Evolutionary conservation across 2,329 filamentous ascomycete genomes (phyloP), one percentile per base, ranked within the genome.

Genomic region (Hymenoscyphus infarciens): DNA sequence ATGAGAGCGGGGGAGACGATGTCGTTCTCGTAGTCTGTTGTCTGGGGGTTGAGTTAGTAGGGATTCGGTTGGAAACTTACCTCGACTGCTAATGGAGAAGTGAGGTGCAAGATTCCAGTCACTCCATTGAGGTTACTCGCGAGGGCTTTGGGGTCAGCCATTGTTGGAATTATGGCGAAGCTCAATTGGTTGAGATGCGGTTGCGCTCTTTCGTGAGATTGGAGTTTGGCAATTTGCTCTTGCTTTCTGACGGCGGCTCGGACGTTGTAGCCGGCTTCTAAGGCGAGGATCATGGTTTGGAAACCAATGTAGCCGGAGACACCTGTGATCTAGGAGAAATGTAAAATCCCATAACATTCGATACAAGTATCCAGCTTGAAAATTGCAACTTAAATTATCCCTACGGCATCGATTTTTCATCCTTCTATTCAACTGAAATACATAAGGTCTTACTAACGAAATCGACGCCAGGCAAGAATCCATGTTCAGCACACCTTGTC

Each of bases 131-230:
- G 61, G 19, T 59, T 33, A 55, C 27, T 10, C 45, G 64, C 62
- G 42, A 64, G 66, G 29, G 63, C 61, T 42, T 59, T 10, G 7
- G 49, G 59, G 5, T 64, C 31, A 56, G 61, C 61, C 7, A 68
- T 56, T 52, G 67, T 49, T 5, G 57, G 65, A 45, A 68, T 63
- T 38, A 67, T 38, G 29, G 56, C 53, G 35, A 55, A 68, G 52
- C 64, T 45, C 6, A 62, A 42, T 22, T 58, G 39, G 71, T 77
- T 31, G 38, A 60, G 56, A 45, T 63, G 75, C 78, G 3, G 76
- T 74, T 3, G 78, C 54, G 66, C 59, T 7, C 57, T 60, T 61
- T 5, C 19, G 60, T 64, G 61, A 19, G 56, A 61, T 49, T 65
- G 19, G 35, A 65, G 59, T 31, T 59, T 62, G 58, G 39, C 60